phyloP scores from a whole-genome alignment of 2,329 filamentous ascomycete species.

The Tolypocladium nubicola region DNA sequence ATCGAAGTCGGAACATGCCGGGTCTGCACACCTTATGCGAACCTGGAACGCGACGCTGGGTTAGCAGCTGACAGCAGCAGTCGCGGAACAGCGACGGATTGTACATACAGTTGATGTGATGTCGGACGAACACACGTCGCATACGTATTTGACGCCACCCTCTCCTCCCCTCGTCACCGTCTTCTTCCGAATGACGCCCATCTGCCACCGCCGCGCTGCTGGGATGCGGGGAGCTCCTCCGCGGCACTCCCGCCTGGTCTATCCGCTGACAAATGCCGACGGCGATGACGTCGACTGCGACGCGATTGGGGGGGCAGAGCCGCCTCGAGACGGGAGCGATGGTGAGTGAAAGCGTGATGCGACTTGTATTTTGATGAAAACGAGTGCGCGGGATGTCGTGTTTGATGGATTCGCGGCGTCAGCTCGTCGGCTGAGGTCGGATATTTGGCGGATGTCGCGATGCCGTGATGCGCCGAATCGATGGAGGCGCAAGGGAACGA shows the following conservation, averaged over 20 bases:
- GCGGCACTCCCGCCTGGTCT: background rate
- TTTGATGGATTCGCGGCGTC: constrained; percentile 8
- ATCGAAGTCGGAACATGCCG: constrained; percentile 84
- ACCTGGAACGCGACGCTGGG: constrained; percentile 45
- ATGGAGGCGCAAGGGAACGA: background rate
- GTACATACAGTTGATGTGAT: constrained; percentile 84
- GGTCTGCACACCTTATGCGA: constrained; percentile 82
- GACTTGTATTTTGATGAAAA: constrained; percentile 20
- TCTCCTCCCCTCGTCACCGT: constrained; percentile 76
- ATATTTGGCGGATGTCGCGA: constrained; percentile 7
- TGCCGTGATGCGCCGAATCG: background rate
- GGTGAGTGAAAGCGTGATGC: constrained; percentile 6
- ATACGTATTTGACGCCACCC: constrained; percentile 89
- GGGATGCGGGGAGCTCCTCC: constrained; percentile 8
- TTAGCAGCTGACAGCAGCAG: background rate
- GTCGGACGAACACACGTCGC: constrained; percentile 92
- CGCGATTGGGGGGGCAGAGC: constrained; percentile 2
- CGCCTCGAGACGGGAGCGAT: constrained; percentile 8
- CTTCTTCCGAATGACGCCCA: constrained; percentile 97
- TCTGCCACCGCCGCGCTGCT: constrained; percentile 23
- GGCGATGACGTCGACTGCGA: constrained; percentile 10
- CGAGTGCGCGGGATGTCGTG: constrained; percentile 2
- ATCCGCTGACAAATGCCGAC: background rate
- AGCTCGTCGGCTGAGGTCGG: constrained; percentile 6
- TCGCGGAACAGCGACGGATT: background rate